Evolutionary conservation across 345 rosid species (phyloP).

Genomic region (Chamaenerion angustifolium): DNA sequence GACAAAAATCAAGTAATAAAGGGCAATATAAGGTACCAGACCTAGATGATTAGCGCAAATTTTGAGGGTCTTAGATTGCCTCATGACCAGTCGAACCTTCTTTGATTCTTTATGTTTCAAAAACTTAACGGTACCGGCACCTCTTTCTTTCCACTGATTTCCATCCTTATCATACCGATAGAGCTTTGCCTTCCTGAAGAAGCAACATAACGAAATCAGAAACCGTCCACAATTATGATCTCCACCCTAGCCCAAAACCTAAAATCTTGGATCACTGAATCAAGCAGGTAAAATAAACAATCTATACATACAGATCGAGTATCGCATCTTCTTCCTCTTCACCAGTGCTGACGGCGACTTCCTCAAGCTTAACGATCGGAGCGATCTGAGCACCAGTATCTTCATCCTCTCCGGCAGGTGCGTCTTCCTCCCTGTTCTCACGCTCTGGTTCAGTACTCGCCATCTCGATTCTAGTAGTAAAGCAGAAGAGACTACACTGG

Average conservation of each 20-base stretch:
- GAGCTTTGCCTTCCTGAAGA: conserved; percentile 62
- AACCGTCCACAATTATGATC: neutral
- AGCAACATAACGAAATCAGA: conserved; percentile 1
- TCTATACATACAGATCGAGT: conserved; percentile 54
- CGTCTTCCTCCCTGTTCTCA: conserved; percentile 44
- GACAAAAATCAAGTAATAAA: neutral
- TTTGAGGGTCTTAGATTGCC: conserved; percentile 92
- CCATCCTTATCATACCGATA: conserved; percentile 79
- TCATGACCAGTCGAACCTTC: conserved; percentile 78
- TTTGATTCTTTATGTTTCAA: conserved; percentile 63
- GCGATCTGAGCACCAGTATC: conserved; percentile 95
- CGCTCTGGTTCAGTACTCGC: conserved; percentile 45
- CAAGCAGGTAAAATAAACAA: neutral
- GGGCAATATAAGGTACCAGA: conserved; percentile 12
- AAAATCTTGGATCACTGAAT: conserved; percentile 44
- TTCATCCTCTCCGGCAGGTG: conserved; percentile 65
- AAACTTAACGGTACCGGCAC: conserved; percentile 80
- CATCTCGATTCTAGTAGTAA: conserved; percentile 19
- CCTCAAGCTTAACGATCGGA: conserved; percentile 71
- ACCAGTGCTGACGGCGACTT: conserved; percentile 71
- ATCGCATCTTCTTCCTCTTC: conserved; percentile 76
- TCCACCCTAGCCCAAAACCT: neutral
- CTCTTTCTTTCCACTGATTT: conserved; percentile 88
- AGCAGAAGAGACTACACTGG: neutral
- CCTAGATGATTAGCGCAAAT: conserved; percentile 96